phyloP scores from a whole-genome alignment of 192 early-diverging fungal genomes.

The Dissophora ornata region DNA sequence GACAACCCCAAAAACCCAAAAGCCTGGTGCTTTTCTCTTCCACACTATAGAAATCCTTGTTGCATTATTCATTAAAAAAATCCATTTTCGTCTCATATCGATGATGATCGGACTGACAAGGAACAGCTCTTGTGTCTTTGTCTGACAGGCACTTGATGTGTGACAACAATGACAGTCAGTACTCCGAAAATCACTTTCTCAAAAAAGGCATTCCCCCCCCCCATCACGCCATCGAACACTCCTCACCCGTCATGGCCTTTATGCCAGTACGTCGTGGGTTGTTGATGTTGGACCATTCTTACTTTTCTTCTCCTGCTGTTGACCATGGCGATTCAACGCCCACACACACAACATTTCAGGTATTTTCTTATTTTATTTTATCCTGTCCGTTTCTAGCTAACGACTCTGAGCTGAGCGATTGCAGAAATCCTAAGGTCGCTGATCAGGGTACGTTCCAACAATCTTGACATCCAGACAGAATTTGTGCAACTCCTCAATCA shows the following conservation, averaged over 20 bases:
- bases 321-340: no score
- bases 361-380: conserved; percentile 1
- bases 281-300: background rate
- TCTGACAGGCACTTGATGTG: no score
- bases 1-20: background rate
- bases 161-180: no score
- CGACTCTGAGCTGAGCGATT: background rate
- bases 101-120: no score
- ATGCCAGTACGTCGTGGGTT: no score
- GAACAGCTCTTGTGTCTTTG: no score
- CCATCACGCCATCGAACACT: conserved; percentile 1
- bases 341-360: no score
- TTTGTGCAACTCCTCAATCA: conserved; percentile 74
- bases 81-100: background rate
- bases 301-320: no score
- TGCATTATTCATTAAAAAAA: background rate
- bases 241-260: background rate
- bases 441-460: conserved; percentile 85
- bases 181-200: no score
- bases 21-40: no score
- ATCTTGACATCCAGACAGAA: conserved; percentile 82
- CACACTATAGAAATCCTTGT: background rate
- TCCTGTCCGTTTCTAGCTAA: background rate
- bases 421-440: conserved; percentile 52
- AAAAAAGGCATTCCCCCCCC: no score